phyloP scores from a whole-genome alignment of 768 basidiomycete species.

The Lactarius evosmus region DNA sequence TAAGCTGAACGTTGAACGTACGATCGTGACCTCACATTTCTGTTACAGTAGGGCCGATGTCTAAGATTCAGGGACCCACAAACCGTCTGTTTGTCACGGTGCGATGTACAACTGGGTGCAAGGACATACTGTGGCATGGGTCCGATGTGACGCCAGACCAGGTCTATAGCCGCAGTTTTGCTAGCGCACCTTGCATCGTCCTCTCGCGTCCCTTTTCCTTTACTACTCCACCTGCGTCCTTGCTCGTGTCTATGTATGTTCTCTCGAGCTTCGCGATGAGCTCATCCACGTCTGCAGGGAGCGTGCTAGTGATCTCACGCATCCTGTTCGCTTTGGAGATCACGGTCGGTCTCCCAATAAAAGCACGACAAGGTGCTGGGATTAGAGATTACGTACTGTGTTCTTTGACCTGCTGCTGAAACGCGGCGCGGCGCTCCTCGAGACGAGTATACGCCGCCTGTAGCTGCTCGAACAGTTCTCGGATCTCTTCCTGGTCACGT shows the following conservation, averaged over 20 bases:
- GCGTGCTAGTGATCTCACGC: conserved; percentile 8
- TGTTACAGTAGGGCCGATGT: background rate
- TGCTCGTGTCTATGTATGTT: background rate
- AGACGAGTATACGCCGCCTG: conserved; percentile 3
- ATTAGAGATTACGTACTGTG: conserved; percentile 3
- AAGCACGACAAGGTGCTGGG: background rate
- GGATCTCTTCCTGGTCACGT: conserved; percentile 1
- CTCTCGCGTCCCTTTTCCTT: conserved; percentile 14
- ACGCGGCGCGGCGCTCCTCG: conserved; percentile 5
- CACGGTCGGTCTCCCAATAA: background rate
- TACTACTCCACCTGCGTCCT: background rate
- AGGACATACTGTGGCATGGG: background rate
- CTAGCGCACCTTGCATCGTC: conserved; percentile 13
- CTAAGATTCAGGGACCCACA: background rate
- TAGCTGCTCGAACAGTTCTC: conserved; percentile 10
- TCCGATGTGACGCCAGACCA: background rate
- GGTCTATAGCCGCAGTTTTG: conserved; percentile 15
- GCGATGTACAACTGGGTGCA: background rate
- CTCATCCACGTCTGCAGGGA: conserved; percentile 13
- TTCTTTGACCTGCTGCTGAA: conserved; percentile 15
- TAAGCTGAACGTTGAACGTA: background rate
- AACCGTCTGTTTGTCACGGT: background rate
- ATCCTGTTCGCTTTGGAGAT: conserved; percentile 14
- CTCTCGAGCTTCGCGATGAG: conserved; percentile 11
- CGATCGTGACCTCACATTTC: background rate